These are phyloP conservation scores for Pythium biforme DNA, from an alignment of 352 stramenopile genomes.

Conservation along the genomic window DNA sequence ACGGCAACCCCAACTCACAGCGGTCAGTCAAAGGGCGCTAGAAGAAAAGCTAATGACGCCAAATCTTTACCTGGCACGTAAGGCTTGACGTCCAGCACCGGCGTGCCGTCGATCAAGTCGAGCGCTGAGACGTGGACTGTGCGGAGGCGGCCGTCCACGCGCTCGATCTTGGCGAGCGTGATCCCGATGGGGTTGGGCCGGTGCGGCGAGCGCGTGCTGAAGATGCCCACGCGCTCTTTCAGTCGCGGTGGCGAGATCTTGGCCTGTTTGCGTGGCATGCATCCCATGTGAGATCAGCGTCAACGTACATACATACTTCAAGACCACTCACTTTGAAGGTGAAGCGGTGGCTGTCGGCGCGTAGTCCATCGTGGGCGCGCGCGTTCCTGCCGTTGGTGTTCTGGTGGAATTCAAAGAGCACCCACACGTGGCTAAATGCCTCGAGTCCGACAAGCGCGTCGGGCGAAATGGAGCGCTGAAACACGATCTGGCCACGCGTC, in stretches of 20 bases:
- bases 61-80: constrained; percentile 85
- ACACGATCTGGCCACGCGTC: constrained; percentile 65
- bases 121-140: constrained; percentile 83
- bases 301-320: neutral
- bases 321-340: constrained; percentile 43
- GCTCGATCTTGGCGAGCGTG: constrained; percentile 87
- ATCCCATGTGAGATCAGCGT: neutral
- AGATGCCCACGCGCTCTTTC: constrained; percentile 90
- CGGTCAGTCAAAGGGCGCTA: neutral
- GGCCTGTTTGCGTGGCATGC: constrained; percentile 30
- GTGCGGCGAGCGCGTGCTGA: constrained; percentile 96
- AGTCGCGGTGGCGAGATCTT: constrained; percentile 71
- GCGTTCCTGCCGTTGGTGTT: constrained; percentile 89
- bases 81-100: constrained; percentile 98
- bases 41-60: neutral
- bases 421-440: constrained; percentile 86
- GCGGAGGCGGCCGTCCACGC: constrained; percentile 53
- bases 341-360: constrained; percentile 70
- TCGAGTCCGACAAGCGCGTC: constrained; percentile 71
- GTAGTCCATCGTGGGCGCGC: constrained; percentile 56
- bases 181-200: constrained; percentile 96
- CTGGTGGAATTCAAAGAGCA: constrained; percentile 88
- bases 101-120: constrained; percentile 96
- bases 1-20: too few relatives aligned
- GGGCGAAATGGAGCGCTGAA: constrained; percentile 78